Percentiles rank a stretch among this genome's conserved stretches.
Evolutionary conservation across 2,329 filamentous ascomycete species (phyloP).

Genomic region (Pestalotiopsis sp.): DNA sequence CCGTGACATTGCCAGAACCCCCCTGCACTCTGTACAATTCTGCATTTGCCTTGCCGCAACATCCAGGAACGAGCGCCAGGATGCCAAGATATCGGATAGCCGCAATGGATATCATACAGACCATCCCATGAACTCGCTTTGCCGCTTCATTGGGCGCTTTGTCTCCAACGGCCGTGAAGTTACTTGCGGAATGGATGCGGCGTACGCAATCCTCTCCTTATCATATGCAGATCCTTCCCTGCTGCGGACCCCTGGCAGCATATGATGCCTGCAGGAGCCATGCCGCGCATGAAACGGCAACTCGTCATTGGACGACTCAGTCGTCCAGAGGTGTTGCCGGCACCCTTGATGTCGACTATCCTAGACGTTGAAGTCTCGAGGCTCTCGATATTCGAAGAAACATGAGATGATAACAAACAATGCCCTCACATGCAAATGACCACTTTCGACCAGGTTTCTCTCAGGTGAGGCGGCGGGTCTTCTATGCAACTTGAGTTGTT

Average conservation of each 20-base stretch:
- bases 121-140: background rate
- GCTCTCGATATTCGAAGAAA: conserved; percentile 1
- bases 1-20: background rate
- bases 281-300: background rate
- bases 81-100: background rate
- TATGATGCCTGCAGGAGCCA: background rate
- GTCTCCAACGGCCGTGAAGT: background rate
- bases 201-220: background rate
- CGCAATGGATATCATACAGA: background rate
- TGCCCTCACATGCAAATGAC: background rate
- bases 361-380: background rate
- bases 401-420: background rate
- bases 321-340: background rate
- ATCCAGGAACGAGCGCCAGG: background rate
- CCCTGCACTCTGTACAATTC: background rate
- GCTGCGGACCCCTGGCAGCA: background rate
- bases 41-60: background rate
- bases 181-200: conserved; percentile 1
- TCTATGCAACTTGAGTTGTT: background rate
- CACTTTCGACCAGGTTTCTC: background rate
- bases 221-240: conserved; percentile 6
- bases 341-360: background rate
- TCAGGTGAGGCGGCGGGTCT: background rate
- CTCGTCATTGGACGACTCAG: background rate
- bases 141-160: background rate